Evolutionary conservation across 2,329 filamentous ascomycete genomes (phyloP), one percentile per base, ranked within the genome.

Genomic region (Calonectria honghensis): DNA sequence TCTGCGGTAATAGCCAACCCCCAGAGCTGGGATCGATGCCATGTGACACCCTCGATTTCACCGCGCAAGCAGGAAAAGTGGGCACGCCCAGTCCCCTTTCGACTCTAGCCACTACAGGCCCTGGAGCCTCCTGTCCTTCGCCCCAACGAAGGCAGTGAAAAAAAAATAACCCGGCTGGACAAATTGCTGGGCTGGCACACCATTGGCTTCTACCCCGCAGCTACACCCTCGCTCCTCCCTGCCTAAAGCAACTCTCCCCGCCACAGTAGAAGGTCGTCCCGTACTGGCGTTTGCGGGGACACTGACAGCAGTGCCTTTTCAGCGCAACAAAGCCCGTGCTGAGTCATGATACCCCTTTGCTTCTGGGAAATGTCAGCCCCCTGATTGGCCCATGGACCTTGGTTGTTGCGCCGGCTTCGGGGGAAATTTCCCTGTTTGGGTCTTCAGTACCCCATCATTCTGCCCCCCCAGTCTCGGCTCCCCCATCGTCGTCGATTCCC

Each of bases 341-440:
- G 73, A 76, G 73, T 76, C 75, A 75, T 51, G 73, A 63, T 51
- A 24, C 29, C 65, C 57, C 61, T 29, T 14, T 41, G 57, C 27
- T 73, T 51, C 48, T 64, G 61, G 63, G 29, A 76, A 77, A 76
- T 70, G 29, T 0, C 4, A 0, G 2, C 0, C 3, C 29, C 39
- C 0, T 75, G 63, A 79, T 80, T 78, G 70, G 78, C 20, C 24
- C 24, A 45, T 18, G 61, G 7, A 51, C 10, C 16, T 16, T n/a
- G 52, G 24, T 14, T 32, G 35, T 54, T 50, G 65, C 68, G 51
- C 59, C 63, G 72, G 32, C 65, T 50, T 73, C 77, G 77, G 78
- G 75, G 77, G 70, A 68, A 76, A 73, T 80, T 79, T 76, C 78
- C 78, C 76, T 76, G 64, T 79, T 77, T 65, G 37, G 24, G 57